Conservation (phyloP, 306 rosid species). For the Corylus heterophylla region DNA sequence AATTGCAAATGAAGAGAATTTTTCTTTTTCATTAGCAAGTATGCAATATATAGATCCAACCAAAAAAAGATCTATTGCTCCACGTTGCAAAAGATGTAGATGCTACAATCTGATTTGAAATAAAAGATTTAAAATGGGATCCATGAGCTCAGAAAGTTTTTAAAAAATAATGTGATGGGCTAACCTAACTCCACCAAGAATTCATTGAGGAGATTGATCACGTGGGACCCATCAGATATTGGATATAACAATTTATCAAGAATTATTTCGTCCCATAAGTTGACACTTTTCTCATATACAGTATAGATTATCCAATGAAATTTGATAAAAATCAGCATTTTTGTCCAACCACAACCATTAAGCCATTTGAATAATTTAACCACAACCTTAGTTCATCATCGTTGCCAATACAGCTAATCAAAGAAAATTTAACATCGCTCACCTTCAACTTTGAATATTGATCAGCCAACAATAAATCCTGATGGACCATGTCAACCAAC, state of each 20-base stretch:
- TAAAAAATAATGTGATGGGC: background rate
- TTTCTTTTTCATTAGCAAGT: background rate
- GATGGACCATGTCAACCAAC: constrained; percentile 87
- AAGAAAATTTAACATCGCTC: constrained; percentile 23
- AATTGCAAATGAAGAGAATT: background rate
- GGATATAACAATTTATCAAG: background rate
- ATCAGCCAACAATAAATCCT: constrained; percentile 85
- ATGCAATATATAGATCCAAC: background rate
- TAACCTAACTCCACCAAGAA: background rate
- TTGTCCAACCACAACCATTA: constrained; percentile 18
- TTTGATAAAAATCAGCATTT: constrained; percentile 13
- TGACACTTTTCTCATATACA: background rate
- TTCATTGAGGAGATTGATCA: background rate
- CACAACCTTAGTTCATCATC: constrained; percentile 13
- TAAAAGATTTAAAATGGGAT: too few species aligned
- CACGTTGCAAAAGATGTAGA: background rate
- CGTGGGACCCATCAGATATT: background rate
- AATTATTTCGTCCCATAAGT: background rate
- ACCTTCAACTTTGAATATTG: constrained; percentile 88
- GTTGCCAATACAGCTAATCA: constrained; percentile 16
- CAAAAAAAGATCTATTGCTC: background rate
- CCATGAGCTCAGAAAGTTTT: background rate
- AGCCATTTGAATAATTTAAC: constrained; percentile 7
- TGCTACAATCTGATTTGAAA: background rate
- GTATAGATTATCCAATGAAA: constrained; percentile 2